These are phyloP conservation scores for Thelonectria discophora DNA, from an alignment of 2,329 filamentous ascomycete genomes.

Conservation along the genomic window DNA sequence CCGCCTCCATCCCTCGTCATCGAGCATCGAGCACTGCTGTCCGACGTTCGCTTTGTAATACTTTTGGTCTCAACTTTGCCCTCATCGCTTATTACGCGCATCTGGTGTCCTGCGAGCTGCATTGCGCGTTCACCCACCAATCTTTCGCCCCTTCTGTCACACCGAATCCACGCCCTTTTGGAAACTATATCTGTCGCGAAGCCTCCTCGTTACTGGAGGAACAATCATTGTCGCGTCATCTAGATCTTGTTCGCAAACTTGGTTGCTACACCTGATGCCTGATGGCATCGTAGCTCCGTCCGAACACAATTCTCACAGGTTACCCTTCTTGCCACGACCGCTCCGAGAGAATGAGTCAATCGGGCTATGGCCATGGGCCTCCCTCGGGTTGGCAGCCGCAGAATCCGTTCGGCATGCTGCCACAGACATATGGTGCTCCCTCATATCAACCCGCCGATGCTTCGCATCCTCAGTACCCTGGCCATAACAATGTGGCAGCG, in stretches of 20 bases:
- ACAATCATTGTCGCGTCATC: neutral
- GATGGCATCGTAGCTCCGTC: too few relatives aligned
- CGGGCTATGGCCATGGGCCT: conserved; percentile 40
- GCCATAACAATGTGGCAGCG: conserved; percentile 20
- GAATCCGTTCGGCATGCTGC: conserved; percentile 30
- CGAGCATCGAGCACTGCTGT: neutral
- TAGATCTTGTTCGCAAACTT: neutral
- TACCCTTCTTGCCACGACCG: neutral
- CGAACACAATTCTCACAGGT: neutral
- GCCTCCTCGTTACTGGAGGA: neutral
- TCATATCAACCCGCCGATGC: conserved; percentile 22
- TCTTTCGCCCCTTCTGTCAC: neutral
- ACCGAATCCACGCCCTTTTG: neutral
- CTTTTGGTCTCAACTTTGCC: neutral
- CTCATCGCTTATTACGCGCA: neutral
- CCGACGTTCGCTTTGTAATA: neutral
- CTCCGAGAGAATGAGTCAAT: conserved; percentile 43
- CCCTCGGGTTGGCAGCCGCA: conserved; percentile 37
- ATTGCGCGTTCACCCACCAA: neutral
- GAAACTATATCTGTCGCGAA: neutral
- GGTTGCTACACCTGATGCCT: too few relatives aligned
- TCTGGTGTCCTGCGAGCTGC: neutral
- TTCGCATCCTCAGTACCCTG: conserved; percentile 11
- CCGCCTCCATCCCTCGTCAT: conserved; percentile 14
- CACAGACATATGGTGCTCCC: conserved; percentile 25